phyloP scores from a whole-genome alignment of 2,329 filamentous ascomycete genomes.

The Macroventuria anomochaeta region DNA sequence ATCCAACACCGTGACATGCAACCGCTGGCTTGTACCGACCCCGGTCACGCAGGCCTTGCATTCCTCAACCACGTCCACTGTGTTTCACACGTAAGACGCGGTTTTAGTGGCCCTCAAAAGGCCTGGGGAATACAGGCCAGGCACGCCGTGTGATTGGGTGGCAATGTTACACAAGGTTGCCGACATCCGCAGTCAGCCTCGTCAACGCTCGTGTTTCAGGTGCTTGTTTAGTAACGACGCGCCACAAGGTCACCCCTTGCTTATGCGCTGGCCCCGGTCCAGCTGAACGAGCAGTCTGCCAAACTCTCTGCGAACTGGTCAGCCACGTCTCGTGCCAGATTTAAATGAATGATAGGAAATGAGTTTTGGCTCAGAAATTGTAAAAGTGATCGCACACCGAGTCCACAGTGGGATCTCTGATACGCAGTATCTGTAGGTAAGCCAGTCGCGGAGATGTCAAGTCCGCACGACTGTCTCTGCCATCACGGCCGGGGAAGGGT shows the following conservation, averaged over 20 bases:
- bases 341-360: background rate
- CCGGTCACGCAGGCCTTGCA: constrained; percentile 4
- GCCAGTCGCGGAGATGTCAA: background rate
- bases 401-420: constrained; percentile 26
- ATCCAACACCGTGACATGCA: constrained; percentile 9
- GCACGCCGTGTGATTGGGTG: constrained; percentile 2
- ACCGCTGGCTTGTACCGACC: background rate
- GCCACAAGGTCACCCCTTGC: background rate
- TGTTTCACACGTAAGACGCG: constrained; percentile 13
- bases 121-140: constrained; percentile 11
- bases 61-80: constrained; percentile 2
- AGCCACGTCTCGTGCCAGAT: background rate
- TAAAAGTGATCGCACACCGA: constrained; percentile 14
- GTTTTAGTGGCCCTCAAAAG: constrained; percentile 13
- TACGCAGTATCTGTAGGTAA: constrained; percentile 31
- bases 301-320: constrained; percentile 9
- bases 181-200: constrained; percentile 13
- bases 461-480: constrained; percentile 11
- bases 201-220: constrained; percentile 11
- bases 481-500: constrained; percentile 7
- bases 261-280: constrained; percentile 3
- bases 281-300: constrained; percentile 1
- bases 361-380: constrained; percentile 1
- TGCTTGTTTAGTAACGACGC: constrained; percentile 11
- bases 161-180: background rate